Conservation (phyloP, 2,329 filamentous ascomycete species). For the Leptographium flavum region DNA sequence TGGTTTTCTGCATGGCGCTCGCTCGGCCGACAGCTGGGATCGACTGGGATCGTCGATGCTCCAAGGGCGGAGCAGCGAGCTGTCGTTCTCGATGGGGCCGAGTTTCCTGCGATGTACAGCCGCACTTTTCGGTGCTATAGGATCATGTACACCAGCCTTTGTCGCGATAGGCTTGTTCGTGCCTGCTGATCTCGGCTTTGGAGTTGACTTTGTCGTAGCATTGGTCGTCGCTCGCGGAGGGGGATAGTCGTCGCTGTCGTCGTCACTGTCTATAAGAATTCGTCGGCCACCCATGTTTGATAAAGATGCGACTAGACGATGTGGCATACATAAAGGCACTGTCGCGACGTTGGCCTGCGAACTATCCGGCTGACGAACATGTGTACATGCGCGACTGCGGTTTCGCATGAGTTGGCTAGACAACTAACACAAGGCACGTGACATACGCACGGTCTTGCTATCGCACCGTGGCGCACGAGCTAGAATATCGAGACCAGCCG, state of each 20-base stretch:
- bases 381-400: neutral
- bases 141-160: neutral
- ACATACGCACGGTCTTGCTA: neutral
- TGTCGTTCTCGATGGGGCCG: constrained; percentile 3
- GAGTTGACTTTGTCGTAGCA: neutral
- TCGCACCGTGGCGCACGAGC: neutral
- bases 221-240: neutral
- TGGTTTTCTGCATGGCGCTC: neutral
- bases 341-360: too few species aligned
- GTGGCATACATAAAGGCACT: neutral
- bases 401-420: neutral
- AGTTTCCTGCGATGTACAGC: constrained; percentile 6
- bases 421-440: neutral
- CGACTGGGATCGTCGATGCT: neutral
- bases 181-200: neutral
- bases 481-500: neutral
- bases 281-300: constrained; percentile 1
- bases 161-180: neutral
- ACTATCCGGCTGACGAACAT: too few species aligned
- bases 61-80: constrained; percentile 3
- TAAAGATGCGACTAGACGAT: neutral
- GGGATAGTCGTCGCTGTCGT: constrained; percentile 3
- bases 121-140: neutral
- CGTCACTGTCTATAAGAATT: constrained; percentile 9
- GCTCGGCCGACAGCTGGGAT: neutral